Evolutionary conservation across 106 monocot species (phyloP).

Genomic region (Chionographis japonica): DNA sequence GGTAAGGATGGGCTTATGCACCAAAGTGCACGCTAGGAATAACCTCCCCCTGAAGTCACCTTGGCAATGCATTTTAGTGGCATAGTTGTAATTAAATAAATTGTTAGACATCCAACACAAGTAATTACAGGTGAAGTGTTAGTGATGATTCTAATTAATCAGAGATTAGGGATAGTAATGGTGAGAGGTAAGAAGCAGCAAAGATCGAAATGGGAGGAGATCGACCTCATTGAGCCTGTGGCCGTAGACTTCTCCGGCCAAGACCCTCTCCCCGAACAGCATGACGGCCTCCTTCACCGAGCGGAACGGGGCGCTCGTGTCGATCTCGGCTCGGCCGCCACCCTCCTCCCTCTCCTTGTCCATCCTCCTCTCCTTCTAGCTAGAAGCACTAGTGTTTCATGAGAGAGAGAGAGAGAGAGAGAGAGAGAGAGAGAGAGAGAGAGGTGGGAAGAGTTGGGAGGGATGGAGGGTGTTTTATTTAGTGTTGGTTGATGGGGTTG

Average conservation of each 20-base stretch:
- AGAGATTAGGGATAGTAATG: too few species aligned
- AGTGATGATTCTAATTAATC: not conserved
- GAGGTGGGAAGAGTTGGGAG: slow-evolving; percentile 4
- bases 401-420: slow-evolving; percentile 1
- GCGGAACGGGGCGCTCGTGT: slow-evolving; percentile 57
- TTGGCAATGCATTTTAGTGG: too few species aligned
- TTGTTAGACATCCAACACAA: too few species aligned
- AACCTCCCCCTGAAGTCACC: too few species aligned
- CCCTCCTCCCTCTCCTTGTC: slow-evolving; percentile 9
- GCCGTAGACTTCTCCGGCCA: slow-evolving; percentile 47
- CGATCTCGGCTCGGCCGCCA: slow-evolving; percentile 49
- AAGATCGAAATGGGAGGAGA: too few species aligned
- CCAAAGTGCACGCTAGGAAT: too few species aligned
- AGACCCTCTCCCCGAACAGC: slow-evolving; percentile 56
- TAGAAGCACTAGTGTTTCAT: not conserved
- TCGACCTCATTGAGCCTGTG: slow-evolving; percentile 43
- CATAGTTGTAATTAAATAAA: too few species aligned
- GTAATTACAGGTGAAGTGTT: too few species aligned
- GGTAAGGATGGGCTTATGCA: too few species aligned
- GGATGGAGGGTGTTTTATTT: not conserved
- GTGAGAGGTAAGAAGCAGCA: too few species aligned
- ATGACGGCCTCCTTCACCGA: slow-evolving; percentile 77
- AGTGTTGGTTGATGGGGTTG: slow-evolving; percentile 5
- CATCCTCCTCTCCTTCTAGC: not conserved
- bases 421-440: not conserved